Percentiles rank a stretch among this genome's conserved stretches.
Evolutionary conservation across 495 filamentous ascomycete genomes (phyloP).

Genomic region (Lepidopterella palustris): DNA sequence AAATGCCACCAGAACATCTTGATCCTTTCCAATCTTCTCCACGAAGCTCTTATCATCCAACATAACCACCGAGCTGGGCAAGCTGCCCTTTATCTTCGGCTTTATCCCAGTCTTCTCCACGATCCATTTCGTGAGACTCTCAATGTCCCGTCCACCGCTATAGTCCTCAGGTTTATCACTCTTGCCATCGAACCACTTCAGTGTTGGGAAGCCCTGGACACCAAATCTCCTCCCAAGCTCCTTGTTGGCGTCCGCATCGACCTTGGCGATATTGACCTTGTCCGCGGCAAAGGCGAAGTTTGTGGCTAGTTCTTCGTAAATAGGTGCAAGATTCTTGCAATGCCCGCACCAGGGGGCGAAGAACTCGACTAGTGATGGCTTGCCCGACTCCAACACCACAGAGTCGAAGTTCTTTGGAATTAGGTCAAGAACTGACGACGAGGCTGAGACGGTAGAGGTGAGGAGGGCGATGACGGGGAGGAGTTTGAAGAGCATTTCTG

Average conservation of each 20-base stretch:
- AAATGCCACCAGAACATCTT: conserved; percentile 92
- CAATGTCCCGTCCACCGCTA: conserved; percentile 78
- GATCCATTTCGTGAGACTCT: conserved; percentile 74
- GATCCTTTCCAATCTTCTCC: conserved; percentile 69
- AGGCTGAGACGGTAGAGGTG: conserved; percentile 18
- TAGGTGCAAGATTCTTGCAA: conserved; percentile 93
- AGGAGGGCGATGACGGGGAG: conserved; percentile 18
- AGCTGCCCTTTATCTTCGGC: conserved; percentile 62
- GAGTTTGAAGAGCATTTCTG: conserved; percentile 21
- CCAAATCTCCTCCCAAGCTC: conserved; percentile 76
- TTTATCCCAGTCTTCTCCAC: conserved; percentile 81
- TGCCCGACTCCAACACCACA: conserved; percentile 81
- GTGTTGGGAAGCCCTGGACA: conserved; percentile 88
- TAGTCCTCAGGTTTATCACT: conserved; percentile 82
- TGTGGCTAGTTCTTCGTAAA: conserved; percentile 87
- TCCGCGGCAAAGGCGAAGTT: conserved; percentile 66
- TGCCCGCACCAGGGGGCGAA: conserved; percentile 99
- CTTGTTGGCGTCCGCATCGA: conserved; percentile 88
- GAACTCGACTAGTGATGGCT: conserved; percentile 96
- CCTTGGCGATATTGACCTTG: conserved; percentile 87
- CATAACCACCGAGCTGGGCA: conserved; percentile 67
- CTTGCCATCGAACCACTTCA: conserved; percentile 99
- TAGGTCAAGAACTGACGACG: conserved; percentile 65
- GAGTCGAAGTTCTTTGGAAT: conserved; percentile 84
- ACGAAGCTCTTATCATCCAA: conserved; percentile 76